Conservation (phyloP, 2,329 filamentous ascomycete genomes). For the Raffaelea arxii region DNA sequence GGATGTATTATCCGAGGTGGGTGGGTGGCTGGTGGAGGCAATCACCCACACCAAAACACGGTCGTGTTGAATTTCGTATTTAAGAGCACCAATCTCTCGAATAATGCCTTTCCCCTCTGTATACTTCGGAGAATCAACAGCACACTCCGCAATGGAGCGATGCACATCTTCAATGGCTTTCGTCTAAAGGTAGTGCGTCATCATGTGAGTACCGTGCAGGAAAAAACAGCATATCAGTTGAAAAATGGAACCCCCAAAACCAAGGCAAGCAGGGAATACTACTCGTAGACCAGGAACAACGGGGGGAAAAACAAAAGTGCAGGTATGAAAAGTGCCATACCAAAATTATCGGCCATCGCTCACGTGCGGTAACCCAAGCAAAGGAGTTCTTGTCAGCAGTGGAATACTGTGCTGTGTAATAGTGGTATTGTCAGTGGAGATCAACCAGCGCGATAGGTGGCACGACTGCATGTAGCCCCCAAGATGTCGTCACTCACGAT, state of each 20-base stretch:
- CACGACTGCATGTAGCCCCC: no score
- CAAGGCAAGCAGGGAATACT: no score
- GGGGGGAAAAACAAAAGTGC: neutral
- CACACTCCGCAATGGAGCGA: slow-evolving; percentile 51
- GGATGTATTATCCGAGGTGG: neutral
- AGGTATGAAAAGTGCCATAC: slow-evolving; percentile 29
- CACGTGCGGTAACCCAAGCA: slow-evolving; percentile 71
- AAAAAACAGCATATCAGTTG: neutral
- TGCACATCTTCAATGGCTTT: slow-evolving; percentile 92
- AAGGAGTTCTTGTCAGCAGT: slow-evolving; percentile 82
- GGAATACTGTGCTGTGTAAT: slow-evolving; percentile 56
- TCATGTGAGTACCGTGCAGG: no score
- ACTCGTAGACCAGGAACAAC: no score
- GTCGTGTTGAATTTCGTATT: slow-evolving; percentile 93
- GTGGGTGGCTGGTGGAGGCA: neutral
- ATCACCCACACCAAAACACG: slow-evolving; percentile 42
- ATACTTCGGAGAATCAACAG: slow-evolving; percentile 52
- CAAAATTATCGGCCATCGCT: slow-evolving; percentile 89
- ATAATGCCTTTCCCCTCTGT: slow-evolving; percentile 83
- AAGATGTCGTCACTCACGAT: slow-evolving; percentile 39
- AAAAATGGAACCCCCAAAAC: no score
- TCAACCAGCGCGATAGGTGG: neutral
- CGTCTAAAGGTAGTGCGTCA: no score
- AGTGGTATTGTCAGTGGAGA: neutral
- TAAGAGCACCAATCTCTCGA: slow-evolving; percentile 67